Percentiles rank a stretch among this genome's conserved stretches.
Conservation (phyloP, 2,329 filamentous ascomycete species). For the Calonectria ilicicola region DNA sequence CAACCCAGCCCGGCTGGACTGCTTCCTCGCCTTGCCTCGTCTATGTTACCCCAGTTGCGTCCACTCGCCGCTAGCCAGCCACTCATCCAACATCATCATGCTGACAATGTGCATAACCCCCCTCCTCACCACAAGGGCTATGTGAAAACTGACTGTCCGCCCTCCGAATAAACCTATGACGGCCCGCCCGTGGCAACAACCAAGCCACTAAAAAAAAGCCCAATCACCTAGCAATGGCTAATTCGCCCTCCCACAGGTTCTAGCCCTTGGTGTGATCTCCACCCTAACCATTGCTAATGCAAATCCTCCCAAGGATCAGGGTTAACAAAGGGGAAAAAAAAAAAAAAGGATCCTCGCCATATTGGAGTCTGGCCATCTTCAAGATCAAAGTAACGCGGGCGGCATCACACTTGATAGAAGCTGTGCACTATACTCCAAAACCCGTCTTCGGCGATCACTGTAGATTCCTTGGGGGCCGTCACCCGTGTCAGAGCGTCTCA, state of each 20-base stretch:
- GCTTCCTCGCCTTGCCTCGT: neutral
- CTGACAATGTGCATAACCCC: constrained; percentile 8
- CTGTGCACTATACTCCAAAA: too few species aligned
- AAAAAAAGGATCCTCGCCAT: too few species aligned
- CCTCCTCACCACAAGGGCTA: neutral
- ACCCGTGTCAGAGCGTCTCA: too few species aligned
- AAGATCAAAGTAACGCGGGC: too few species aligned
- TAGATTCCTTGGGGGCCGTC: too few species aligned
- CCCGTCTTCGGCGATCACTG: too few species aligned
- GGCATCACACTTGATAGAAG: too few species aligned
- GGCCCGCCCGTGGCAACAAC: neutral
- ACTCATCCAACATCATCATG: constrained; percentile 3
- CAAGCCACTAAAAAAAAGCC: neutral
- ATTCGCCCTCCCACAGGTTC: neutral
- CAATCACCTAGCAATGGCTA: neutral
- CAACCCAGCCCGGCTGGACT: neutral
- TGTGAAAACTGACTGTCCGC: neutral
- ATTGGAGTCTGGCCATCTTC: too few species aligned
- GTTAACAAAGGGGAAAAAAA: too few species aligned
- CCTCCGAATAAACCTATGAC: neutral
- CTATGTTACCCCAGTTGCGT: constrained; percentile 1
- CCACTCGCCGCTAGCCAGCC: constrained; percentile 16
- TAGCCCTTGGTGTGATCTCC: neutral
- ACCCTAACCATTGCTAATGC: neutral
- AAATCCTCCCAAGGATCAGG: neutral